These are phyloP conservation scores for Primulina huaijiensis DNA, from an alignment of 257 asterid genomes.

Conservation along the genomic window DNA sequence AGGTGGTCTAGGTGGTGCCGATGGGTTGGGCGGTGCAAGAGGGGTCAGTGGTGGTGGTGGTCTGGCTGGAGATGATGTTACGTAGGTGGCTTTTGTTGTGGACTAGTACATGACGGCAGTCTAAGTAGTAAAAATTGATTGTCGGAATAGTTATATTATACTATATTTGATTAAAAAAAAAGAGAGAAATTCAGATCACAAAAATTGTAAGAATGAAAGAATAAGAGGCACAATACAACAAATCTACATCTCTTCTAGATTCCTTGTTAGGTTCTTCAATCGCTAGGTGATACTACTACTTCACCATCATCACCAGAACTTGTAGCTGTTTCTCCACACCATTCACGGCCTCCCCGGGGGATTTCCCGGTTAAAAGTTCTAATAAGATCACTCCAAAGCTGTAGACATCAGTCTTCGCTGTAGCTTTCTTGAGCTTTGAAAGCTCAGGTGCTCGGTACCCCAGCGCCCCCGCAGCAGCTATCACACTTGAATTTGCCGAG, in stretches of 20 bases:
- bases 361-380: slow-evolving; percentile 58
- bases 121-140: no score
- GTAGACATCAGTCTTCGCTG: slow-evolving; percentile 48
- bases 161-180: no score
- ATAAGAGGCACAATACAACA: slow-evolving; percentile 13
- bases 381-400: slow-evolving; percentile 50
- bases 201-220: slow-evolving; percentile 39
- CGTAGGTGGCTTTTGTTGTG: no score
- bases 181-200: not conserved
- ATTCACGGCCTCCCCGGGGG: slow-evolving; percentile 27
- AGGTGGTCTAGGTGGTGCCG: no score
- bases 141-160: no score
- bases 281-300: slow-evolving; percentile 31
- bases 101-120: no score
- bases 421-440: slow-evolving; percentile 49
- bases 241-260: no score
- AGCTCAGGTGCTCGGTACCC: slow-evolving; percentile 60
- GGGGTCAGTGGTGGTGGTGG: no score
- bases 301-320: slow-evolving; percentile 33
- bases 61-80: no score
- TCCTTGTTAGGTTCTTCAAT: slow-evolving; percentile 8
- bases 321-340: slow-evolving; percentile 24
- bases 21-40: no score
- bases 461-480: slow-evolving; percentile 51
- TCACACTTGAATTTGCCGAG: slow-evolving; percentile 48